Percentiles rank a stretch among this genome's conserved stretches.
Evolutionary conservation across 768 basidiomycete genomes (phyloP).

Genomic region (Crepidotus variabilis): DNA sequence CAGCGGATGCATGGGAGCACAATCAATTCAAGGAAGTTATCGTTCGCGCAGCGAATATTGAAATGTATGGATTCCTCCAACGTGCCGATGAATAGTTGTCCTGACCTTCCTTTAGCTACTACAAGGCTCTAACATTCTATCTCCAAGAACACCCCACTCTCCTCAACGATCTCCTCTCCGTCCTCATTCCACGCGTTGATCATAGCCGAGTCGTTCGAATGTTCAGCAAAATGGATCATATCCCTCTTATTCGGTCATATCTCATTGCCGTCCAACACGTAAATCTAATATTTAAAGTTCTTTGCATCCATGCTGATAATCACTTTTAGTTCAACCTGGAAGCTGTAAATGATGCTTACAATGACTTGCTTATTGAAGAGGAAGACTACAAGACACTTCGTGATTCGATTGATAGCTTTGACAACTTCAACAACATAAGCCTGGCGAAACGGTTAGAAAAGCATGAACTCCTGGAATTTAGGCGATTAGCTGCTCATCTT

Average conservation of each 20-base stretch:
- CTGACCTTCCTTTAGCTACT: slow-evolving; percentile 56
- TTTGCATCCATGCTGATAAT: slow-evolving; percentile 1
- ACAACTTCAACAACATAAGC: slow-evolving; percentile 92
- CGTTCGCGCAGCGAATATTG: slow-evolving; percentile 94
- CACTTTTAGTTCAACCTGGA: slow-evolving; percentile 79
- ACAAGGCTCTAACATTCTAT: slow-evolving; percentile 94
- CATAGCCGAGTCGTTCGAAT: slow-evolving; percentile 93
- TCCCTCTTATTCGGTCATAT: slow-evolving; percentile 93
- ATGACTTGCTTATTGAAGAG: slow-evolving; percentile 97
- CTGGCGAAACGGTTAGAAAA: slow-evolving; percentile 84
- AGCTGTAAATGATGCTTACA: slow-evolving; percentile 97
- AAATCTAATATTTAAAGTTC: slow-evolving; percentile 21
- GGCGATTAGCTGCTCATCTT: slow-evolving; percentile 89
- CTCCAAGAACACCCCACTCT: slow-evolving; percentile 91
- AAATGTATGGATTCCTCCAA: slow-evolving; percentile 61
- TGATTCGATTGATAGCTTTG: slow-evolving; percentile 96
- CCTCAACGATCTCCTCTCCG: slow-evolving; percentile 89
- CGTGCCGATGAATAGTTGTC: not conserved
- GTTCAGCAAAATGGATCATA: slow-evolving; percentile 93
- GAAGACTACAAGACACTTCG: slow-evolving; percentile 98
- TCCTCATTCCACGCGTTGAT: slow-evolving; percentile 91
- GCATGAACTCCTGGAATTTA: slow-evolving; percentile 92
- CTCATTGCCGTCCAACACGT: slow-evolving; percentile 96
- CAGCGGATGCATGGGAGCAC: slow-evolving; percentile 99
- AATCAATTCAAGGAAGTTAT: slow-evolving; percentile 99